Conservation (phyloP, 108 stramenopile species). For the Mediolabrus comicus region DNA sequence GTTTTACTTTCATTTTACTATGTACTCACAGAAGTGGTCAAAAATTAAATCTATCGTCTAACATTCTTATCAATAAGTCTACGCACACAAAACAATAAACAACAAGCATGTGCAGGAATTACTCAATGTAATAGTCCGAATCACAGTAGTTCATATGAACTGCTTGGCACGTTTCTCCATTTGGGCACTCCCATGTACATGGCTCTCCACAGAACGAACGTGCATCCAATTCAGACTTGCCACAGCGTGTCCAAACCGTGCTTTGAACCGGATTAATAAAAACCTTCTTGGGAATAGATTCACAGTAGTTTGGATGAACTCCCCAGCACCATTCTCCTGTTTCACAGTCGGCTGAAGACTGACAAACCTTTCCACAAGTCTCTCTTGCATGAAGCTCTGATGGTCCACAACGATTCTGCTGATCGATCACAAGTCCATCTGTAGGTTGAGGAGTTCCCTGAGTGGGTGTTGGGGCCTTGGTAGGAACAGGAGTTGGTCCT, state of each 20-base stretch:
- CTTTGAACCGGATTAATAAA: constrained; percentile 3
- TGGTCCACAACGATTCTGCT: constrained; percentile 9
- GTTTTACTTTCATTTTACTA: too few species aligned
- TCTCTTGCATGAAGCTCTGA: constrained; percentile 13
- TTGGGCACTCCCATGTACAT: background rate
- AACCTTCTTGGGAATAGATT: constrained; percentile 5
- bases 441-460: background rate
- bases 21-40: too few species aligned
- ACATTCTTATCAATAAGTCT: too few species aligned
- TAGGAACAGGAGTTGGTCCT: background rate
- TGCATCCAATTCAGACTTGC: constrained; percentile 5
- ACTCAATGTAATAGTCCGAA: background rate
- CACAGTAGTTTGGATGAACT: constrained; percentile 18
- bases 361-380: constrained; percentile 1
- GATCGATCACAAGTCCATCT: background rate
- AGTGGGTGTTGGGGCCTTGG: background rate
- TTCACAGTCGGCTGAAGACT: background rate
- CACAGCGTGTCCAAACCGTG: constrained; percentile 5
- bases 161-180: background rate
- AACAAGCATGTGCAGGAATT: too few species aligned
- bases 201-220: background rate
- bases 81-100: too few species aligned
- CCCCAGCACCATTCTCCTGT: constrained; percentile 9
- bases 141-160: background rate
- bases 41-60: too few species aligned